Base-by-base conservation (phyloP, 2,329 filamentous ascomycete species). In the Trichoderma simmonsii region DNA sequence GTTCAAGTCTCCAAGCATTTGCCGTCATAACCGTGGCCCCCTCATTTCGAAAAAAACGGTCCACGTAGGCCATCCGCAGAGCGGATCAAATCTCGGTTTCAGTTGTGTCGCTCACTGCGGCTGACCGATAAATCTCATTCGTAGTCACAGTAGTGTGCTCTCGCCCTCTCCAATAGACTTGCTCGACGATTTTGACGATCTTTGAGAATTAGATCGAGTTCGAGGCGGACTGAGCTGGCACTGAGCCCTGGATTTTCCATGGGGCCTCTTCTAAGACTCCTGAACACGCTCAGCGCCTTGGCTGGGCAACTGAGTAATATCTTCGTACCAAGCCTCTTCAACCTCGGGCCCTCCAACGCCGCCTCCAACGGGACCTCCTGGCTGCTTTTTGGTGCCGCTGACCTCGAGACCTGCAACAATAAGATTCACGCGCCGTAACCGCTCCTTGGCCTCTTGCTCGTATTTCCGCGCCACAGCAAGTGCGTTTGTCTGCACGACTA, bases 371-470 rank as follows among this genome's bases (percentile, higher is more conserved):
- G 26, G n/a, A 15, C 36, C 36, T 18, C 18, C 70, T 72, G 6
- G 51, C 15, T 73, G 59, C 66, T 77, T 78, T 73, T 77, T 79
- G 8, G 54, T 66, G 18, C 76, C 75, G 3, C 74, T 67, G 11
- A 95, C 86, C 75, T 97, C 93, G 32, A 98, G 84, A 8, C 93
- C 92, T 0, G 93, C 92, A 32, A 91, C 88, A 5, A 91, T 81
- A 73, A 97, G 88, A 75, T 92, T 94, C 78, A 97, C 90, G 61
- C 92, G 89, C 67, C 95, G 86, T 67, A 98, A 85, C 57, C 93
- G 90, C 75, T 97, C 86, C 67, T 93, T 87, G 6, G 95, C 89
- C 73, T 93, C 91, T 64, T 88, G 87, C 77, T 95, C 91, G 77
- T 96, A 96, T 32, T 88, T 86, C 70, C 88, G 87, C 3, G 94